Evolutionary conservation across 306 rosid genomes (phyloP), one percentile per base, ranked within the genome.

Genomic region (Lagenaria siceraria): DNA sequence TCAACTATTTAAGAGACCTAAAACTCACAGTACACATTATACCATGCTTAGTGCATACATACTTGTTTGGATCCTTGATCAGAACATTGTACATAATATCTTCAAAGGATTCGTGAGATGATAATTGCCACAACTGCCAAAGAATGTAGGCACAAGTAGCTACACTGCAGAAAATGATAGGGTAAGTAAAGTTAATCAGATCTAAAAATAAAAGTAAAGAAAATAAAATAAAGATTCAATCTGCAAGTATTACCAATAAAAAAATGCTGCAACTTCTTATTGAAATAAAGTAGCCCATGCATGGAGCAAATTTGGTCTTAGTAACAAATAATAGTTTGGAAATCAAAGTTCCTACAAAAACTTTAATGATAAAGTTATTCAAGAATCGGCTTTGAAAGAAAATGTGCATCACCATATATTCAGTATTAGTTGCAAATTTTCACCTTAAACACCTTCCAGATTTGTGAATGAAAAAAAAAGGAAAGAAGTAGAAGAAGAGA

Each of bases 41-140:
- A 62, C 68, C 55, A 33, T 58, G 58, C 42, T 74, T 80, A 79
- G 62, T 70, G 75, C 25, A 72, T 61, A 78, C 93, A 35, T 81
- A 89, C 98, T 85, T 88, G 87, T 79, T 80, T 54, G 89, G 64
- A 84, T 87, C 80, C 78, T 62, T 86, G 87, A 89, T 79, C 77
- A 94, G 85, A 83, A 85, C 87, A 84, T 85, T 69, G 78, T 80
- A 85, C 79, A 91, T 79, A 15, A 93, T 93, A 82, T 91, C 91
- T 81, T 78, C 88, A 40, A 83, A 84, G 63, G 88, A 84, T 81
- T 91, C 91, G 87, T 87, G 87, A 76, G 86, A 77, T 48, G 98
- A 89, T 55, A 94, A 83, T 90, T 87, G 90, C 86, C 81, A 78
- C 53, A 94, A 76, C 88, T 87, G 97, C 78, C 87, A 18, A 65